Evolutionary conservation across 139 green algal genomes (phyloP), one percentile per base, ranked within the genome.

Genomic region (Coelastrella sp.): DNA sequence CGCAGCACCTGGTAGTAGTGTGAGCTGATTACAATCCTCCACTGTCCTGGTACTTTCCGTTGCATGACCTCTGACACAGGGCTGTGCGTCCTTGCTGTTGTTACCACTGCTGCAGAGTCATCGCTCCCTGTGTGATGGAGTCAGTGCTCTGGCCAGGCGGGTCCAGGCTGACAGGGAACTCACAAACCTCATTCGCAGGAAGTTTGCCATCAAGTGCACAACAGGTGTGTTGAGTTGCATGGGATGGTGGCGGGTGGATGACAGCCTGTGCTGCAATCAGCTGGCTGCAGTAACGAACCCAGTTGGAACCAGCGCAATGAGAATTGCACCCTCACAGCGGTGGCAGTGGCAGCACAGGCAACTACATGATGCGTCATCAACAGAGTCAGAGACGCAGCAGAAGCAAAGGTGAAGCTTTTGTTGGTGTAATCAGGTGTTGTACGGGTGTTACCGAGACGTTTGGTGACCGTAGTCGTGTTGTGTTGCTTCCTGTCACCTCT

Each of bases 171-270:
- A 99, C 92, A 73, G 85, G 25, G 89, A 97, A 84, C 95, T 99
- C 37, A 91, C 91, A 41, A 92, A 92, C 62, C 92, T 98, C 66
- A 99, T 99, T 87, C 88, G 95, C 67, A 92, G 94, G 87, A 99
- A 99, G 94, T 98, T 98, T 87, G 91, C 95, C 78, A 99, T 99
- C 94, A 99, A 99, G 94, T 99, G 97, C 92, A 99, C 97, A 77
- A 99, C 96, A 38, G 96, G 96, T 89, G 66, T n/a, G n/a, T n/a
- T n/a, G n/a, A n/a, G n/a, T n/a, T n/a, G n/a, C n/a, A n/a, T n/a
- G n/a, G n/a, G n/a, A n/a, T n/a, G n/a, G n/a, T n/a, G n/a, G n/a
- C n/a, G n/a, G n/a, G n/a, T n/a, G n/a, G n/a, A n/a, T n/a, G n/a
- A n/a, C n/a, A n/a, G n/a, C n/a, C n/a, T n/a, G n/a, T n/a, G n/a